phyloP scores from a whole-genome alignment of 2,329 filamentous ascomycete species.

The Sporothrix brunneoviolacea region DNA sequence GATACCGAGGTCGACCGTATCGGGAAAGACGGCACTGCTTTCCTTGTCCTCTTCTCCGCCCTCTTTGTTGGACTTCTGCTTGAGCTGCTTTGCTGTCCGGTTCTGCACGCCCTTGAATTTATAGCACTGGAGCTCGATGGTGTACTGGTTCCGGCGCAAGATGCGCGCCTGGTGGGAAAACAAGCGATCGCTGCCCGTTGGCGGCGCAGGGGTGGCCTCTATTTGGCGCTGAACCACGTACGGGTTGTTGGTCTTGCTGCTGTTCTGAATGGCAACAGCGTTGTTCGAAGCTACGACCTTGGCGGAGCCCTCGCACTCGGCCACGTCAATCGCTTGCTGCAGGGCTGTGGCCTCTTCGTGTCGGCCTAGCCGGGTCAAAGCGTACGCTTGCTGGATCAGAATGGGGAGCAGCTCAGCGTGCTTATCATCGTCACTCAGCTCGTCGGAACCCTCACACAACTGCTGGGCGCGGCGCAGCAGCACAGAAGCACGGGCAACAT shows the following conservation, averaged over 20 bases:
- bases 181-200: slow-evolving; percentile 52
- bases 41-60: slow-evolving; percentile 19
- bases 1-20: slow-evolving; percentile 38
- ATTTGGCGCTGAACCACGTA: slow-evolving; percentile 60
- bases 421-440: slow-evolving; percentile 68
- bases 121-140: slow-evolving; percentile 58
- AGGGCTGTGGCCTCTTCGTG: slow-evolving; percentile 57
- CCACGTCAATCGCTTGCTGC: slow-evolving; percentile 53
- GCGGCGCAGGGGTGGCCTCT: slow-evolving; percentile 44
- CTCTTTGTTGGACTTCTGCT: slow-evolving; percentile 21
- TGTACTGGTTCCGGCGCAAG: slow-evolving; percentile 56
- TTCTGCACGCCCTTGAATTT: slow-evolving; percentile 58
- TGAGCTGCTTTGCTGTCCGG: slow-evolving; percentile 39
- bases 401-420: slow-evolving; percentile 68
- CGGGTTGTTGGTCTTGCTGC: slow-evolving; percentile 44
- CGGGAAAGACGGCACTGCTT: slow-evolving; percentile 23
- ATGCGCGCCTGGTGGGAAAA: slow-evolving; percentile 65
- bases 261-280: slow-evolving; percentile 29
- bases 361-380: slow-evolving; percentile 60
- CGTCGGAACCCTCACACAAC: slow-evolving; percentile 66
- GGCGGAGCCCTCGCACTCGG: slow-evolving; percentile 62
- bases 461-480: slow-evolving; percentile 64
- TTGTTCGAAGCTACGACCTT: slow-evolving; percentile 63
- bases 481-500: slow-evolving; percentile 56
- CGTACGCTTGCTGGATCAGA: slow-evolving; percentile 67